phyloP scores from a whole-genome alignment of 176 grass and related monocot species.

The Echinochloa phyllopogon region DNA sequence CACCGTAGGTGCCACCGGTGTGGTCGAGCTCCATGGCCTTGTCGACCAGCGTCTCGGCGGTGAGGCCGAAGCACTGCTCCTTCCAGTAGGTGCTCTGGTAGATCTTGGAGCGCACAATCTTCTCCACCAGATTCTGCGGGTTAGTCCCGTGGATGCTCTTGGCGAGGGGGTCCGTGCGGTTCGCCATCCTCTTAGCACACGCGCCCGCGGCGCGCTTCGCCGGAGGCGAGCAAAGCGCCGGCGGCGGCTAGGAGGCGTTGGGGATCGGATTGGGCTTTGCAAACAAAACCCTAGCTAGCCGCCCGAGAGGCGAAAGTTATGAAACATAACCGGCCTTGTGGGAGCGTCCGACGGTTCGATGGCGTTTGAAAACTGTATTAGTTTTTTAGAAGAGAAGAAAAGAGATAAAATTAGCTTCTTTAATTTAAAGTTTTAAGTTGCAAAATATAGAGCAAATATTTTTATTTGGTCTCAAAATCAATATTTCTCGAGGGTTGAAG shows the following conservation, averaged over 20 bases:
- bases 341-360: no score
- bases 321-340: not conserved
- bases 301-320: not conserved
- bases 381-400: no score
- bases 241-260: not conserved
- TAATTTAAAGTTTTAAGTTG: no score
- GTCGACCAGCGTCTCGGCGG: slow-evolving; percentile 94
- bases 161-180: slow-evolving; percentile 80
- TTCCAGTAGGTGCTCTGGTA: slow-evolving; percentile 96
- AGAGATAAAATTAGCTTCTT: no score
- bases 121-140: slow-evolving; percentile 96
- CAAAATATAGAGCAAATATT: no score
- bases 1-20: slow-evolving; percentile 78
- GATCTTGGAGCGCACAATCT: slow-evolving; percentile 96
- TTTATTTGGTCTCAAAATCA: no score
- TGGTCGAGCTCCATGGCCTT: slow-evolving; percentile 99
- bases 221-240: not conserved
- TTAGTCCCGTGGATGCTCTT: slow-evolving; percentile 93
- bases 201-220: not conserved
- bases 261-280: not conserved
- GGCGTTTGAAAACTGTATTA: no score
- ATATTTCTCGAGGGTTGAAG: no score
- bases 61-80: slow-evolving; percentile 97
- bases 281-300: slow-evolving; percentile 43
- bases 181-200: slow-evolving; percentile 61